Evolutionary conservation across 805 yeast genomes (phyloP).

Genomic region (Metschnikowia lochheadii): DNA sequence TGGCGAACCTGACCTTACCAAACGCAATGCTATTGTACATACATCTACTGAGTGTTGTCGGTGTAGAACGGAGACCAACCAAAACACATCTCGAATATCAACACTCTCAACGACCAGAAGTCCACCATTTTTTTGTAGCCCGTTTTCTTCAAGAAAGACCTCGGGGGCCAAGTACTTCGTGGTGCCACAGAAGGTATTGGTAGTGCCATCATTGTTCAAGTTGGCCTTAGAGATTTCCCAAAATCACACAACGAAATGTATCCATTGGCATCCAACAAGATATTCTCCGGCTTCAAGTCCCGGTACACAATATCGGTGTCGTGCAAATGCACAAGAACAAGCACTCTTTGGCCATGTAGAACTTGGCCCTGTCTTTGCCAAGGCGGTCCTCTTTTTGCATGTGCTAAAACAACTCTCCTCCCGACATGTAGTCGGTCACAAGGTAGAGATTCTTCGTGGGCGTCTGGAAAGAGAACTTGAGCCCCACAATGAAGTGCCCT

Average conservation of each 20-base stretch:
- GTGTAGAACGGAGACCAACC: conserved; percentile 99
- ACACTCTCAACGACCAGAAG: conserved; percentile 96
- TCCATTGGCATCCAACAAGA: conserved; percentile 91
- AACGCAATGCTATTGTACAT: conserved; percentile 97
- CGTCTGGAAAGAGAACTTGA: conserved; percentile 95
- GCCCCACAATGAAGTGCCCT: conserved; percentile 93
- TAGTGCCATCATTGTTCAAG: conserved; percentile 77
- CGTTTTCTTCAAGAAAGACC: conserved; percentile 85
- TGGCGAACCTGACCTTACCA: conserved; percentile 96
- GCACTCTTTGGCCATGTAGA: conserved; percentile 90
- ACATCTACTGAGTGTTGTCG: conserved; percentile 97
- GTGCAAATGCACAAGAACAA: conserved; percentile 91
- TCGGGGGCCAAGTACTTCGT: conserved; percentile 98
- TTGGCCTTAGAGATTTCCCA: conserved; percentile 95
- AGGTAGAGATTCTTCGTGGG: conserved; percentile 86
- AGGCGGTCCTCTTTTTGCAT: conserved; percentile 95
- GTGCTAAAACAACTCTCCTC: conserved; percentile 97
- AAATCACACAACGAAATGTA: conserved; percentile 97
- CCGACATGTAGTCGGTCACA: conserved; percentile 97
- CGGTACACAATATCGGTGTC: conserved; percentile 95
- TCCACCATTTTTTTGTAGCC: conserved; percentile 99
- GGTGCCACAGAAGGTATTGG: conserved; percentile 97
- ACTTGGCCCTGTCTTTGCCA: conserved; percentile 88
- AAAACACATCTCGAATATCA: conserved; percentile 98
- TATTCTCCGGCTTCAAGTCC: conserved; percentile 96